Conservation (phyloP, 306 rosid genomes). For the Inga leiocalycina region DNA sequence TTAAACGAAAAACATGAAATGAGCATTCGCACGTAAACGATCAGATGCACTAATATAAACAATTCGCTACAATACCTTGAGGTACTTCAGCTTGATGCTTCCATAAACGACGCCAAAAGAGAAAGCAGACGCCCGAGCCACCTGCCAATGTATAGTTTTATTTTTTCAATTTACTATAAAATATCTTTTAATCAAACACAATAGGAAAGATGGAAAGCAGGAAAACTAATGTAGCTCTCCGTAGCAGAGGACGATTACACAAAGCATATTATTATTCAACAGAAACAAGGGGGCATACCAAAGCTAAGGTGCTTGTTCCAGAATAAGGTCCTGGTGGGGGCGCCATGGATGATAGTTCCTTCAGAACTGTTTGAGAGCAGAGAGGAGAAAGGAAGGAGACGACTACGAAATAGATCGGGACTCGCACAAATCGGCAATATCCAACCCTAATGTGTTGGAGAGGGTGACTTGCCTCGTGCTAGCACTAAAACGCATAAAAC, state of each 20-base stretch:
- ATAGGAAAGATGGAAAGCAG: not conserved
- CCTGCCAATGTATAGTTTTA: slow-evolving; percentile 43
- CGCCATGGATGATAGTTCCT: slow-evolving; percentile 49
- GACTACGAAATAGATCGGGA: not conserved
- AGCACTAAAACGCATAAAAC: not conserved
- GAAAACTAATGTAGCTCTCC: not conserved
- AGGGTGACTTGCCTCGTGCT: not conserved
- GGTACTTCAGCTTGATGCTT: slow-evolving; percentile 75
- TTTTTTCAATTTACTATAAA: not conserved
- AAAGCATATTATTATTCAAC: not conserved
- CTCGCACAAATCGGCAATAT: slow-evolving; percentile 32
- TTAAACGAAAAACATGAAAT: slow-evolving; percentile 7
- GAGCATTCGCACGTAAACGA: not conserved
- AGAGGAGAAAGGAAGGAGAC: slow-evolving; percentile 11
- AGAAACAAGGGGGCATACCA: slow-evolving; percentile 46
- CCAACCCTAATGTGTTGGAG: slow-evolving; percentile 44
- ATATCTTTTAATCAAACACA: not conserved
- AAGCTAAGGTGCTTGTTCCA: slow-evolving; percentile 87
- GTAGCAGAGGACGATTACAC: not conserved
- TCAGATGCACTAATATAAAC: not conserved
- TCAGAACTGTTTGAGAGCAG: not conserved
- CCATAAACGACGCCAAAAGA: slow-evolving; percentile 87
- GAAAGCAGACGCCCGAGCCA: slow-evolving; percentile 90
- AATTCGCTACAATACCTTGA: slow-evolving; percentile 55
- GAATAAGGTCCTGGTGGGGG: slow-evolving; percentile 91